phyloP scores from a whole-genome alignment of 768 basidiomycete species.

The Termitomyces sp. region DNA sequence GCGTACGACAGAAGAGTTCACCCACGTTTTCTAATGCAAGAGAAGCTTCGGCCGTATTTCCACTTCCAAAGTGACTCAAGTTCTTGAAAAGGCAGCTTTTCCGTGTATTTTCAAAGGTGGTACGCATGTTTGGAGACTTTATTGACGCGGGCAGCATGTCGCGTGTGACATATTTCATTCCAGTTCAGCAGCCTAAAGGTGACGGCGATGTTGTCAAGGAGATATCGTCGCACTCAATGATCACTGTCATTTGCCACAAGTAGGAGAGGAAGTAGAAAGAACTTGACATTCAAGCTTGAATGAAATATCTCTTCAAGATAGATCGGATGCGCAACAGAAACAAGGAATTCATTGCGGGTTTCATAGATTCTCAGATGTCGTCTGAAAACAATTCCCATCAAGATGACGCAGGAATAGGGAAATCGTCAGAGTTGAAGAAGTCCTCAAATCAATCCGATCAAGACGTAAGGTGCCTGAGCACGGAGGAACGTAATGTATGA shows the following conservation, averaged over 20 bases:
- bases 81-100: background rate
- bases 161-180: background rate
- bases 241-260: background rate
- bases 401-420: background rate
- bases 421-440: background rate
- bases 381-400: background rate
- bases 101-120: background rate
- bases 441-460: background rate
- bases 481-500: conserved; percentile 3
- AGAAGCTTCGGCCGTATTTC: background rate
- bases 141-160: background rate
- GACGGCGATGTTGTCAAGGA: background rate
- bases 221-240: background rate
- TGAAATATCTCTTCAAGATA: background rate
- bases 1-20: background rate
- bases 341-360: background rate
- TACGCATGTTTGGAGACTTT: background rate
- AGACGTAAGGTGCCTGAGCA: background rate
- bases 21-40: background rate
- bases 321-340: background rate
- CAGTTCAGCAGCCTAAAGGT: background rate
- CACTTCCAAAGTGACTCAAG: background rate
- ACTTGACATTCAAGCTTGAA: background rate
- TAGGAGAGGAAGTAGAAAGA: background rate
- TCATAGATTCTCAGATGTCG: background rate